Evolutionary conservation across 345 rosid species (phyloP).

Genomic region (Hypericum perforatum): DNA sequence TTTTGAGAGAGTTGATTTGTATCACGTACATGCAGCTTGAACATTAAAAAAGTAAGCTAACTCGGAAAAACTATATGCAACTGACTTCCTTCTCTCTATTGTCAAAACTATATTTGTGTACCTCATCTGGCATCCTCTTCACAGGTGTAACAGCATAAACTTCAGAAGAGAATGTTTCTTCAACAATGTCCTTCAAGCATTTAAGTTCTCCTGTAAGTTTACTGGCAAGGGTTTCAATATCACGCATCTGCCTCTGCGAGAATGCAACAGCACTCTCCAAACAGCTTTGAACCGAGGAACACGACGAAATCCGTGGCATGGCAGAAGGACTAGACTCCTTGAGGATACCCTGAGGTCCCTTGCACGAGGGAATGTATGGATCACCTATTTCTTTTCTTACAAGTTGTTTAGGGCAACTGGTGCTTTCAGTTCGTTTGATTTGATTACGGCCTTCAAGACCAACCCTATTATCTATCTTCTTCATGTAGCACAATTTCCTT

Average conservation of each 20-base stretch:
- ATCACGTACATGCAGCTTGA: not conserved
- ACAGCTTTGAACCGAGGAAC: constrained; percentile 36
- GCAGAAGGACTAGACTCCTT: constrained; percentile 30
- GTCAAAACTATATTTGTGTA: constrained; percentile 14
- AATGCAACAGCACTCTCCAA: constrained; percentile 63
- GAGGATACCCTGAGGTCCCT: constrained; percentile 26
- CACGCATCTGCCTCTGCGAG: constrained; percentile 69
- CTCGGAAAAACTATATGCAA: not conserved
- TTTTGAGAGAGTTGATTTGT: not conserved
- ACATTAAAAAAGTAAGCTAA: not conserved
- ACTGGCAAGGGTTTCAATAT: constrained; percentile 41
- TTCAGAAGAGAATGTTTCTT: constrained; percentile 34
- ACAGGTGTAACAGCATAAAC: constrained; percentile 20
- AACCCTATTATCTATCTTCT: constrained; percentile 26
- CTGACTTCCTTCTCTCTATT: not conserved
- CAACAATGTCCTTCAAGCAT: constrained; percentile 48
- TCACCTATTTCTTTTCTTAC: constrained; percentile 20
- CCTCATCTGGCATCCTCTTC: constrained; percentile 47
- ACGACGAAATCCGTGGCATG: constrained; percentile 19
- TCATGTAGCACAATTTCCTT: constrained; percentile 42
- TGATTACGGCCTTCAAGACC: constrained; percentile 35
- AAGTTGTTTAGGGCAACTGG: constrained; percentile 20
- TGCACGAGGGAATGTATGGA: constrained; percentile 23
- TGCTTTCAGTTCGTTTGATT: constrained; percentile 29
- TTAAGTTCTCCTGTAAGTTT: constrained; percentile 57